These are phyloP conservation scores for Thalassia testudinum DNA, from an alignment of 116 monocot species.

Conservation along the genomic window DNA sequence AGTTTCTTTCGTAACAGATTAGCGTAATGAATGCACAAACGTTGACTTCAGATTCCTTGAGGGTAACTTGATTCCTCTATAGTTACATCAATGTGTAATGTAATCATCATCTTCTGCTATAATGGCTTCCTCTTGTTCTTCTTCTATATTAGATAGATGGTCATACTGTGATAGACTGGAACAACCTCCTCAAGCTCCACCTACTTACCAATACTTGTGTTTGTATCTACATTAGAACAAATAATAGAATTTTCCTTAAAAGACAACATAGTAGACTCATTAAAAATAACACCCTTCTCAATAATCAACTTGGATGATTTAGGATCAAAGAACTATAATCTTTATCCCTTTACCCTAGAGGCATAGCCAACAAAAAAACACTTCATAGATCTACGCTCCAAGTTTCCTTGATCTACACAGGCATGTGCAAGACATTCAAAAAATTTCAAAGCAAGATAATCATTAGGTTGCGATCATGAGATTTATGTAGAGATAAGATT, in stretches of 20 bases:
- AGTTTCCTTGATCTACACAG: background rate
- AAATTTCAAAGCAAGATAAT: background rate
- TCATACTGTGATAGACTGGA: too few relatives aligned
- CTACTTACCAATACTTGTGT: background rate
- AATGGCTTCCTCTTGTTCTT: too few relatives aligned
- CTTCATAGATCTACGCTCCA: slow-evolving; percentile 2
- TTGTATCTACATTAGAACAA: background rate
- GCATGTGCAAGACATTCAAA: background rate
- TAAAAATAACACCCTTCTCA: slow-evolving; percentile 2
- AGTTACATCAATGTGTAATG: too few relatives aligned
- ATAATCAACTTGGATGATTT: background rate
- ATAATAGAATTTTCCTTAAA: background rate
- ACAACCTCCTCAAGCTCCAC: background rate
- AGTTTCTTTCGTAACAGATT: too few relatives aligned
- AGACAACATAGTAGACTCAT: background rate
- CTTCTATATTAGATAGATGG: too few relatives aligned
- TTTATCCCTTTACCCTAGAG: slow-evolving; percentile 1
- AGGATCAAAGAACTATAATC: background rate
- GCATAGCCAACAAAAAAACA: background rate
- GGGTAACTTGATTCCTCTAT: too few relatives aligned
- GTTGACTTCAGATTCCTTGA: too few relatives aligned
- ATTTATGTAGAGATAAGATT: too few relatives aligned
- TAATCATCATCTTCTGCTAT: too few relatives aligned
- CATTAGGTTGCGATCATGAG: too few relatives aligned
- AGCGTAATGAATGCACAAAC: too few relatives aligned